Base-by-base conservation (phyloP, 371 early-diverging fungal species). In the Mucor irregularis region DNA sequence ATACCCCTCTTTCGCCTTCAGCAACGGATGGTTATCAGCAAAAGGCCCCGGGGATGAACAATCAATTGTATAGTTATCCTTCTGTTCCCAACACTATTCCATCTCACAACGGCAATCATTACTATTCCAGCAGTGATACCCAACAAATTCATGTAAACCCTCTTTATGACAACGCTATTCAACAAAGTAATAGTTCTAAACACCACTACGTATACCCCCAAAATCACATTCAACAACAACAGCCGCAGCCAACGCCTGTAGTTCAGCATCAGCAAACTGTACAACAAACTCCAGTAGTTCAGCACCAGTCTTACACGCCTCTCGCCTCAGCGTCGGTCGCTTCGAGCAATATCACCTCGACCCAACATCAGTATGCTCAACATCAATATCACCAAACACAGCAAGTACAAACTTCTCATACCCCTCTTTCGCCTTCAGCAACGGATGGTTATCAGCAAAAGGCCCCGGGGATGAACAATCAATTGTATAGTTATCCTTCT, bases 321-420 rank as follows among this genome's bases (percentile, higher is more conserved):
- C 40, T 22, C 10, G 21, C 11, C 14, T 22, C 16, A 16, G 21
- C 19, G 2, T 22, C 10, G 22, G 21, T 11, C 40, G 16, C 33
- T n/a, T n/a, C n/a, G n/a, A n/a, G n/a, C n/a, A n/a, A n/a, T n/a
- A 17, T 14, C 11, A 30, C 33, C 10, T 35, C 44, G n/a, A 6
- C 40, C 25, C 44, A 29, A 34, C 57, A 56, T 25, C 49, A 31
- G 13, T 25, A 38, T 4, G 21, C 29, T 13, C 58, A 31, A 16
- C 45, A 54, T 1, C 56, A 47, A 11, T 45, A 46, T 1, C 53
- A 67, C 19, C 53, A 11, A 11, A 38, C 49, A 26, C 63, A 55
- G 30, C 53, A 45, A 21, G 17, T 19, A 30, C 45, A 55, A 24
- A 35, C 35, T 14, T 5, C 35, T 14, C 5, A 46, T 17, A 49